These are phyloP conservation scores for Clavispora phyllophila DNA, from an alignment of 805 yeast species.

Conservation along the genomic window DNA sequence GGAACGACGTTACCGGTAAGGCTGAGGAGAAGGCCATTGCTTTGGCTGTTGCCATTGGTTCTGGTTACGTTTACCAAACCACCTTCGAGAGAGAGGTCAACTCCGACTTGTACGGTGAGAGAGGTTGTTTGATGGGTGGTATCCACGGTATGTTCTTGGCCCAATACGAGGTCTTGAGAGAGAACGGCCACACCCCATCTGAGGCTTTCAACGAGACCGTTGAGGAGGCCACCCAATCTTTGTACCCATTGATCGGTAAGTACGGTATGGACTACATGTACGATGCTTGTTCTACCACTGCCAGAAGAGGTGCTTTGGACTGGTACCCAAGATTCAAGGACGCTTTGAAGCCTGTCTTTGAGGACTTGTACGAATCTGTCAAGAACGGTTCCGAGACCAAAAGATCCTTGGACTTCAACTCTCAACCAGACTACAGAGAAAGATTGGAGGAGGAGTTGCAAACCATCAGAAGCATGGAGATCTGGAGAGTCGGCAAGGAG, in stretches of 20 bases:
- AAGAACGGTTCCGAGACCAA: conserved; percentile 96
- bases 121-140: conserved; percentile 99
- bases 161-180: conserved; percentile 99
- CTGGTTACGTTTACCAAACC: conserved; percentile 99
- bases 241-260: conserved; percentile 98
- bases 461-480: conserved; percentile 94
- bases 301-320: conserved; percentile 99
- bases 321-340: conserved; percentile 99
- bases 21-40: conserved; percentile 99
- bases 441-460: conserved; percentile 90
- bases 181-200: conserved; percentile 99
- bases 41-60: conserved; percentile 97
- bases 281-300: conserved; percentile 99
- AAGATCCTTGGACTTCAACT: conserved; percentile 98
- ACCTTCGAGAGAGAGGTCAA: conserved; percentile 98
- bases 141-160: conserved; percentile 99
- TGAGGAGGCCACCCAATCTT: conserved; percentile 99
- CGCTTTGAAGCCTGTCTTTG: conserved; percentile 97
- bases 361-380: conserved; percentile 91
- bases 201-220: conserved; percentile 99
- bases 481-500: conserved; percentile 99
- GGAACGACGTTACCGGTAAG: conserved; percentile 98
- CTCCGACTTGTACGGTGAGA: conserved; percentile 99
- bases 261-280: conserved; percentile 99
- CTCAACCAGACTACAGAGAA: conserved; percentile 96